Conservation (phyloP, 176 grass and related monocot species). For the Rhynchospora breviuscula region DNA sequence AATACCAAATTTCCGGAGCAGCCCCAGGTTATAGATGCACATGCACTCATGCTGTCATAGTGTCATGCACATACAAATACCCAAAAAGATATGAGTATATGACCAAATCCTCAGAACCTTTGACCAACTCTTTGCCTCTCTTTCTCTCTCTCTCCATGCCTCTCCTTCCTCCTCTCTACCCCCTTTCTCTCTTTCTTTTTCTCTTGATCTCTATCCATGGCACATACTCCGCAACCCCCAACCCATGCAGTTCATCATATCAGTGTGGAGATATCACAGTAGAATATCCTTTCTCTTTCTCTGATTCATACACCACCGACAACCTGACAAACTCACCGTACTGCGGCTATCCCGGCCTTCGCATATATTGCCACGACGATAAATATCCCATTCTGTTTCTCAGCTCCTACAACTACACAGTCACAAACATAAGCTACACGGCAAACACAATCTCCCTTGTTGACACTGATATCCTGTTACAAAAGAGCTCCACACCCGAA, state of each 20-base stretch:
- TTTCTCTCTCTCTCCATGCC: background rate
- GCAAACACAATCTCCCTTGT: constrained; percentile 16
- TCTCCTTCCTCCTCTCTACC: background rate
- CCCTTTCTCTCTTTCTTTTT: background rate
- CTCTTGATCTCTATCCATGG: background rate
- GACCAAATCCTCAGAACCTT: background rate
- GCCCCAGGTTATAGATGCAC: background rate
- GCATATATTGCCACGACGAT: constrained; percentile 33
- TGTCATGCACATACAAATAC: background rate
- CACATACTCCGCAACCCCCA: background rate
- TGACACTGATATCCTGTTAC: constrained; percentile 19
- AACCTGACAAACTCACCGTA: background rate
- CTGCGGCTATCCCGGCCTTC: constrained; percentile 42
- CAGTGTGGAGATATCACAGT: constrained; percentile 23
- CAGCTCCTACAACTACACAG: constrained; percentile 23
- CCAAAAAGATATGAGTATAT: no score
- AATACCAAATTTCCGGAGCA: background rate
- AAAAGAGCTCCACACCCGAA: background rate
- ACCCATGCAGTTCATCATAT: background rate
- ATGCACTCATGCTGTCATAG: no score
- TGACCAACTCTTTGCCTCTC: background rate
- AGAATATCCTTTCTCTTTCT: constrained; percentile 51
- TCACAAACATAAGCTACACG: constrained; percentile 15
- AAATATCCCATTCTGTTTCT: constrained; percentile 26
- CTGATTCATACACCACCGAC: background rate